Evolutionary conservation across 2,329 filamentous ascomycete species (phyloP).

Genomic region (Xylariales sp.): DNA sequence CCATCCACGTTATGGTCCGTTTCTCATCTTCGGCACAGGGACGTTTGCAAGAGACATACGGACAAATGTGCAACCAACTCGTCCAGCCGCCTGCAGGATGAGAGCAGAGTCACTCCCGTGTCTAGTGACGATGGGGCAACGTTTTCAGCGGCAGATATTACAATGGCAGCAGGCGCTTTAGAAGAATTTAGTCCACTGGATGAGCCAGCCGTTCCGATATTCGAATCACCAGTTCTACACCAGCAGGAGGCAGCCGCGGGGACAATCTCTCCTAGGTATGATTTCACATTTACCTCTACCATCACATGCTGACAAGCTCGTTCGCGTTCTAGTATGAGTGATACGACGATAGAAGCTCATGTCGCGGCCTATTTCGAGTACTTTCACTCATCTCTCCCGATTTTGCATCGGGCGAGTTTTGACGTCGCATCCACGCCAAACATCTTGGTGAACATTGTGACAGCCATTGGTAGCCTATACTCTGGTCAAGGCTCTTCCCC

Average conservation of each 20-base stretch:
- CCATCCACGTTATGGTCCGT: neutral
- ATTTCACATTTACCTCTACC: neutral
- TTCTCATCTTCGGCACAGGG: neutral
- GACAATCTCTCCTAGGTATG: too few species aligned
- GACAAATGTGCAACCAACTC: neutral
- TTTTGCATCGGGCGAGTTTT: constrained; percentile 1
- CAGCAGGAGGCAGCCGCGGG: too few species aligned
- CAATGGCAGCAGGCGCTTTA: too few species aligned
- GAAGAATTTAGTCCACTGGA: too few species aligned
- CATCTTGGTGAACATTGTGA: neutral
- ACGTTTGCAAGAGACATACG: constrained; percentile 1
- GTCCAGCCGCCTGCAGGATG: neutral
- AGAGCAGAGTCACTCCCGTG: neutral
- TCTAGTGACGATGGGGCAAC: neutral
- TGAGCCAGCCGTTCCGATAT: too few species aligned
- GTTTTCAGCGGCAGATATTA: too few species aligned
- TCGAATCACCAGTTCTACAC: too few species aligned
- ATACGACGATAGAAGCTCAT: neutral
- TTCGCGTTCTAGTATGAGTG: neutral
- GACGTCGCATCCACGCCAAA: neutral
- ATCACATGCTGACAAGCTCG: too few species aligned
- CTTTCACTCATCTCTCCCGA: constrained; percentile 1
- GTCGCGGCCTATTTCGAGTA: neutral
- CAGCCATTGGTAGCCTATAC: neutral
- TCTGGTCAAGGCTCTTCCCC: neutral